Base-by-base conservation (phyloP, 495 filamentous ascomycete genomes). In the Cercophora sp. region DNA sequence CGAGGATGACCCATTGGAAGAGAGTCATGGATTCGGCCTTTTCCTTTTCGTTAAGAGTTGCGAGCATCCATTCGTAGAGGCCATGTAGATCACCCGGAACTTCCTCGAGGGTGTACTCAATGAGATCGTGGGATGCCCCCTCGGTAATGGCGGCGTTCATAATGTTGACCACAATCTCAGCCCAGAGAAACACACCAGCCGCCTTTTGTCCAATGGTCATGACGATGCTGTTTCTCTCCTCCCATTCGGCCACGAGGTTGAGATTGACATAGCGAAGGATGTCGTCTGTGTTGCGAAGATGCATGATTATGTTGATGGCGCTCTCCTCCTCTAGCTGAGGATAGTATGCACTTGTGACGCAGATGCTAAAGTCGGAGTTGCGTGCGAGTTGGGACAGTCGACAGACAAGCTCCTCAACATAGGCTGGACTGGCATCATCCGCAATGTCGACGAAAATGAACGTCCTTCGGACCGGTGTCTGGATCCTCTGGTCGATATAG, bases 1-100 rank as follows among this genome's bases (percentile, higher is more conserved):
- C 63, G 5, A 70, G 55, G 23, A 72, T 62, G 4, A 65, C 67
- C 69, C 69, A 72, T 29, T 70, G 66, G 57, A 72, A 69, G 22
- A 72, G 55, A 3, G 59, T 36, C 18, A 67, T 52, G 4, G 67
- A 56, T 42, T 70, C 69, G 18, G 60, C 64, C 23, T 60, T 64
- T 51, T 72, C 69, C 20, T 56, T 37, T 2, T 63, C 55, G 40
- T 63, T 61, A 34, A 70, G 56, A 3, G 62, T 65, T 16, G 60
- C 52, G 4, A 72, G 48, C 51, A 67, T 66, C 69, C 64, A 66
- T 50, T 70, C 67, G 57, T 72, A 72, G 4, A 72, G 59, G 2
- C 66, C 67, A 31, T 67, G 60, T 1, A 72, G 51, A 26, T 67
- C 59, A 19, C 52, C 56, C 1, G 69, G 67, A 11, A 70, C 55